Base-by-base conservation (phyloP, 768 basidiomycete genomes). In the Neoboletus brunneissimus region DNA sequence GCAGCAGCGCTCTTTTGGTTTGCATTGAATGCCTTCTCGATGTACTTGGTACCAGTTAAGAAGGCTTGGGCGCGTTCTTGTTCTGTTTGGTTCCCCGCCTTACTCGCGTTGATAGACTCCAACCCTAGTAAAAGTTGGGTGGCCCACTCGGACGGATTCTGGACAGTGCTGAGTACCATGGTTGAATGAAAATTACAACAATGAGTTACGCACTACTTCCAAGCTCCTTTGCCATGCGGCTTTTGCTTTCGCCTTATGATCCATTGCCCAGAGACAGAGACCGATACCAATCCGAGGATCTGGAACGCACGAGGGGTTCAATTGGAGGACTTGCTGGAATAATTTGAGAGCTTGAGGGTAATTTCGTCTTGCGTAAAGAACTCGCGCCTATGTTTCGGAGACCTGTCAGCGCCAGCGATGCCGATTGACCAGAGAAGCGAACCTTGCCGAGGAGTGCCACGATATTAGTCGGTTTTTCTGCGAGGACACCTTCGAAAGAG, bases 221-320 rank as follows among this genome's bases (percentile, higher is more conserved):
- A 92, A 68, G 61, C 91, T 91, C 34, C 95, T 80, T 65, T 94
- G 82, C 96, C 97, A 99, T 0, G 96, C 96, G 23, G 81, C 81
- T 61, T 85, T 87, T 0, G 96, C 97, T 62, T 87, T 88, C 2
- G 80, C 78, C 58, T 87, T 88, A 62, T 96, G 84, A 56, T 89
- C 89, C 75, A 97, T 77, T 5, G 89, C 84, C 93, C 92, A 98
- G 22, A 94, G 77, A 72, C 96, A 98, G 5, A 99, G 75, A 10
- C 97, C 97, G 40, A 98, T 92, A 18, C 97, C 97, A 55, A 98
- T 89, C 8, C 97, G 84, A 34, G 97, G 96, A 71, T 99, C 96
- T 0, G 96, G 97, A 25, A 79, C 75, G 72, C 91, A 94, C 18
- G 79, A 73, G 0, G 96, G 94, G 53, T 84, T 86, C 41, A 89